Base-by-base conservation (phyloP, 2,329 filamentous ascomycete species). In the Amauroascus niger region DNA sequence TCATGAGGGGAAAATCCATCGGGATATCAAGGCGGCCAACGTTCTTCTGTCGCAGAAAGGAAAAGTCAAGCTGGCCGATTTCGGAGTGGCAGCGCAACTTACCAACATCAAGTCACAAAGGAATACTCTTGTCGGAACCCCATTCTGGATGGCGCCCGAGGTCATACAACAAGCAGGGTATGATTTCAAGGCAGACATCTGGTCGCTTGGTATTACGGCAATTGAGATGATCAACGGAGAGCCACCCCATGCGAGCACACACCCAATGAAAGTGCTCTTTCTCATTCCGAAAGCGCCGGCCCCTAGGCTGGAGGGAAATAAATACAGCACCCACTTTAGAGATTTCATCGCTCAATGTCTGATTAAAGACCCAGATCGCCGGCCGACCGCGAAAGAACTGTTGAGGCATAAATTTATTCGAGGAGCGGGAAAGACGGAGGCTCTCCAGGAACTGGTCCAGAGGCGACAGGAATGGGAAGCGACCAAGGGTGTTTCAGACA, bases 101-200 rank as follows among this genome's bases (percentile, higher is more conserved):
- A 95, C 88, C 57, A 95, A 96, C 67, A 95, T 97, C 73, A 96
- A 96, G 71, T 96, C 91, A 1, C 89, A 96, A 69, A 83, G 93
- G 52, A 91, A 97, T 70, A 98, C 93, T 0, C 97, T 98, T 65
- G 93, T 98, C 18, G 93, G 93, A 18, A 97, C 91, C 0, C 93
- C 93, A 0, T 95, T 94, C 66, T 95, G 89, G 89, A 95, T 95
- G 89, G 89, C 89, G 0, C 89, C 89, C 1, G 89, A 95, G 66
- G 89, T 95, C 33, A 95, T 95, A 61, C 85, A 94, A 67, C 88
- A 95, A 70, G 82, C 87, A 59, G 81, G 81, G 40, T 84, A 84
- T 61, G 88, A 91, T 68, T 93, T 88, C 74, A 93, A 93, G 70
- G 89, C 89, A 5, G 89, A 95, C 65, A 89, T 95, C 55, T 95